Conservation (phyloP, 2,329 filamentous ascomycete species). For the Arachnomyces sp. region DNA sequence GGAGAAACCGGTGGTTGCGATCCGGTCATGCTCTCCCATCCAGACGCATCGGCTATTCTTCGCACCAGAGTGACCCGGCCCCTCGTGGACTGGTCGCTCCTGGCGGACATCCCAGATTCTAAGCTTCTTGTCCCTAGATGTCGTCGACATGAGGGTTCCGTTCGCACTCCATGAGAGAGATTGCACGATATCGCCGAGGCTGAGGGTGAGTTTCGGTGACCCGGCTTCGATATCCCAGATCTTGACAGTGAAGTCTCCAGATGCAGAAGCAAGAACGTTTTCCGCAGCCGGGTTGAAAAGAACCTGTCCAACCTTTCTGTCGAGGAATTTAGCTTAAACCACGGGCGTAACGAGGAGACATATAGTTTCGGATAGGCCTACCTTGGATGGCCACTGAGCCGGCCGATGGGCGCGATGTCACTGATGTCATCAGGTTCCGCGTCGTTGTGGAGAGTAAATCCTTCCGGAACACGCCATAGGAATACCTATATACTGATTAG, state of each 20-base stretch:
- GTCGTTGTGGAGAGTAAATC: constrained; percentile 78
- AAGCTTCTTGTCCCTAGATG: constrained; percentile 95
- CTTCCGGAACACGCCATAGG: constrained; percentile 87
- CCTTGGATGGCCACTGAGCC: constrained; percentile 81
- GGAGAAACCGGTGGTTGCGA: constrained; percentile 95
- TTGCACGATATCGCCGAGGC: constrained; percentile 87
- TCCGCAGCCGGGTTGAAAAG: constrained; percentile 95
- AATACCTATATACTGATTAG: constrained; percentile 52
- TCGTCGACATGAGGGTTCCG: constrained; percentile 79
- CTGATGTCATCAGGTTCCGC: constrained; percentile 65
- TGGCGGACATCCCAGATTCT: constrained; percentile 96
- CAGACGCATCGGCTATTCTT: constrained; percentile 97
- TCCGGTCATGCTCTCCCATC: constrained; percentile 93
- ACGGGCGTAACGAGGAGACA: constrained; percentile 9
- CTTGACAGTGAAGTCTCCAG: constrained; percentile 90
- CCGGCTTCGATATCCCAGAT: constrained; percentile 87
- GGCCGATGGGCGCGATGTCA: constrained; percentile 73
- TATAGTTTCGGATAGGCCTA: constrained; percentile 39
- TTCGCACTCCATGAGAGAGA: constrained; percentile 92
- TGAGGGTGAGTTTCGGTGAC: constrained; percentile 65
- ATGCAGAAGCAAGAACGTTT: constrained; percentile 89
- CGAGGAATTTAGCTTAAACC: constrained; percentile 15
- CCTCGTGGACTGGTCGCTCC: constrained; percentile 78
- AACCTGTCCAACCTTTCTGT: constrained; percentile 92
- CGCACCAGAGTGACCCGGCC: constrained; percentile 77